Percentiles rank a stretch among this genome's conserved stretches.
Evolutionary conservation across 148 eudicot species (phyloP).

Genomic region (Amaranthus cruentus): DNA sequence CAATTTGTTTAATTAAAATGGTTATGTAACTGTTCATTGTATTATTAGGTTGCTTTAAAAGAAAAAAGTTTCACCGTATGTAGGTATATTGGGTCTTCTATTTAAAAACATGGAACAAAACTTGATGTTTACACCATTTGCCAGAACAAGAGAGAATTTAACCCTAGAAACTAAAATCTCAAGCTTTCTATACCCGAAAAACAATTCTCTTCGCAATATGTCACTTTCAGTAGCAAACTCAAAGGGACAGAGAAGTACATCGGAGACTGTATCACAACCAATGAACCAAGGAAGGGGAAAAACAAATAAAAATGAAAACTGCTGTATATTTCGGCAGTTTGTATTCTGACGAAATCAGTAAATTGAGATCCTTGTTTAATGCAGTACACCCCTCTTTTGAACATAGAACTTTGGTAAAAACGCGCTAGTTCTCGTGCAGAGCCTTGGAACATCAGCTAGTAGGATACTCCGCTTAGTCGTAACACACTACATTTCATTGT

Average conservation of each 20-base stretch:
- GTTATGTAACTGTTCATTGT: too few relatives aligned
- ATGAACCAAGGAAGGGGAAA: not conserved
- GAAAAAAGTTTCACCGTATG: too few relatives aligned
- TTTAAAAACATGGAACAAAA: too few relatives aligned
- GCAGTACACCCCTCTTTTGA: not conserved
- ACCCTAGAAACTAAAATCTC: not conserved
- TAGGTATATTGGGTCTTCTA: too few relatives aligned
- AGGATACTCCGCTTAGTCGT: not conserved
- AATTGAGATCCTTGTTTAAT: not conserved
- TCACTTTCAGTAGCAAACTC: too few relatives aligned
- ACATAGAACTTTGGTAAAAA: not conserved
- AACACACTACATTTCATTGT: constrained; percentile 44
- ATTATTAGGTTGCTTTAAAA: too few relatives aligned
- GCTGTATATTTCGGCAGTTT: not conserved
- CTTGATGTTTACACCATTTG: not conserved
- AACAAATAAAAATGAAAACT: not conserved
- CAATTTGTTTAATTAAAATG: too few relatives aligned
- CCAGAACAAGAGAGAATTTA: not conserved
- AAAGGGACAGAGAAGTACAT: not conserved
- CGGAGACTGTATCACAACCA: not conserved
- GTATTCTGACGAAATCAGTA: not conserved
- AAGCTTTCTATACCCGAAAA: not conserved
- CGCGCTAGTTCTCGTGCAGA: not conserved
- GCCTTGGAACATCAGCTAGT: not conserved
- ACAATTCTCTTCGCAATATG: not conserved